Evolutionary conservation across 495 filamentous ascomycete species (phyloP).

Genomic region (Annulohypoxylon nitens): DNA sequence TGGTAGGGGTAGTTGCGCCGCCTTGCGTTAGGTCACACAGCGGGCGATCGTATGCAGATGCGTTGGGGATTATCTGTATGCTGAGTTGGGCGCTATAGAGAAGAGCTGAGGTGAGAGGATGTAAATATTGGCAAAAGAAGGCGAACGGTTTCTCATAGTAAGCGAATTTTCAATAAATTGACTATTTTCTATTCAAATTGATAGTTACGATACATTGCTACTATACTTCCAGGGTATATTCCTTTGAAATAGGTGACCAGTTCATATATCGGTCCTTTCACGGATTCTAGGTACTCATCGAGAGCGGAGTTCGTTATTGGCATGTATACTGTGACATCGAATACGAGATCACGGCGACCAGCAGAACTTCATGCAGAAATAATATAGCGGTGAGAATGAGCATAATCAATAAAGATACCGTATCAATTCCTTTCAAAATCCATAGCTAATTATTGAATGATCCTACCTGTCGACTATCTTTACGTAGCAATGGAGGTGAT

Average conservation of each 20-base stretch:
- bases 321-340: background rate
- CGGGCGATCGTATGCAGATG: conserved; percentile 4
- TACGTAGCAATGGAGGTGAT: background rate
- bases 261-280: background rate
- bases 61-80: background rate
- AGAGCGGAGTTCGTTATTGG: background rate
- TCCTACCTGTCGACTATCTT: background rate
- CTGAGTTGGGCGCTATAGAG: background rate
- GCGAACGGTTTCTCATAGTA: background rate
- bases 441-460: background rate
- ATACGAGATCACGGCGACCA: background rate
- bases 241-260: background rate
- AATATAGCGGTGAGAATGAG: background rate
- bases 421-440: background rate
- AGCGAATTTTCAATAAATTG: background rate
- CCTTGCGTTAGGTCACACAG: background rate
- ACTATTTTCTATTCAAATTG: background rate
- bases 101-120: background rate
- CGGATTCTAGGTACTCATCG: background rate
- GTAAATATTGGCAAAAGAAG: background rate
- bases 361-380: background rate
- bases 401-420: background rate
- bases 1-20: background rate
- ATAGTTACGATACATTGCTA: background rate
- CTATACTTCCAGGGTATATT: background rate